phyloP scores from a whole-genome alignment of 2,329 filamentous ascomycete genomes.

The Lithohypha guttulata region DNA sequence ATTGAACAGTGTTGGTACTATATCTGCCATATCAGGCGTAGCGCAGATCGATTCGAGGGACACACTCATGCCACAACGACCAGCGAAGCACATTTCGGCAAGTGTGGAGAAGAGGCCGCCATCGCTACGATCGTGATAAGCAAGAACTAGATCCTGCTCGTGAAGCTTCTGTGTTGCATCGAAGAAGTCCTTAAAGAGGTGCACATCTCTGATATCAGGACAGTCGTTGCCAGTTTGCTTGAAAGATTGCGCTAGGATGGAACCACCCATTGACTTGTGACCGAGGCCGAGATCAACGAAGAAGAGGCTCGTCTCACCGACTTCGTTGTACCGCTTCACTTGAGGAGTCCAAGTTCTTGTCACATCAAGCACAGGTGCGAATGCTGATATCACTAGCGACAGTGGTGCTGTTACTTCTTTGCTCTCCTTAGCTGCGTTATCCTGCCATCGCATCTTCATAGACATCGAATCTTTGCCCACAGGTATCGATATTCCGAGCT shows the following conservation, averaged over 20 bases:
- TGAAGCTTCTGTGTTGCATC: conserved; percentile 66
- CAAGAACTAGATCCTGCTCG: conserved; percentile 63
- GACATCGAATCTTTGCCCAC: conserved; percentile 98
- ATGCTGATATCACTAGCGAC: conserved; percentile 83
- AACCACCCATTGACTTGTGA: conserved; percentile 74
- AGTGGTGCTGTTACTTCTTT: conserved; percentile 89
- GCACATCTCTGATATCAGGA: conserved; percentile 74
- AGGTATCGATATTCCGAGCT: conserved; percentile 84
- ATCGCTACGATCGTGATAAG: conserved; percentile 90
- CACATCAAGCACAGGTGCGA: conserved; percentile 71
- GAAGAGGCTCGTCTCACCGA: conserved; percentile 78
- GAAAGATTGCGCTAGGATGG: conserved; percentile 80
- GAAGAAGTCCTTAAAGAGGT: conserved; percentile 79
- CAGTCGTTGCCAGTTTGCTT: conserved; percentile 73
- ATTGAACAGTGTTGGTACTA: conserved; percentile 79
- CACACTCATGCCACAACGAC: conserved; percentile 76
- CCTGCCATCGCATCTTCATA: conserved; percentile 96
- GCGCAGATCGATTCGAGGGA: conserved; percentile 60
- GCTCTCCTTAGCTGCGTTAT: conserved; percentile 51
- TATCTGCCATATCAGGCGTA: conserved; percentile 50
- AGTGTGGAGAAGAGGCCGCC: conserved; percentile 84
- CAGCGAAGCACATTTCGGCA: conserved; percentile 97
- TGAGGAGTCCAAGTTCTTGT: conserved; percentile 89
- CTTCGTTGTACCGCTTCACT: conserved; percentile 69
- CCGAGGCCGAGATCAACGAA: conserved; percentile 83